Conservation (phyloP, 2,329 filamentous ascomycete genomes). For the Calycina herbarum region DNA sequence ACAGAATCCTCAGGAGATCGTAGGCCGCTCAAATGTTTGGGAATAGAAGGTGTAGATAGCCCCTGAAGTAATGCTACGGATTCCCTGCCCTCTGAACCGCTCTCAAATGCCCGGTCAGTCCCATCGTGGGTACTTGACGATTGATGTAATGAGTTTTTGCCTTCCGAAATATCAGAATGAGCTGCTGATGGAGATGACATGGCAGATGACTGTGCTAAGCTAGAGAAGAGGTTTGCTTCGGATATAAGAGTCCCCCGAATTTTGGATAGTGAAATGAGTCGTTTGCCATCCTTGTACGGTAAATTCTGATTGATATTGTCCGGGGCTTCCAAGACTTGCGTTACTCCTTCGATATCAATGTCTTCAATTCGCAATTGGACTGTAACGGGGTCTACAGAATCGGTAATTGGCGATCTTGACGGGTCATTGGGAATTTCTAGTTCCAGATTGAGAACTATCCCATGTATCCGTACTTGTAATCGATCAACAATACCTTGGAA, state of each 20-base stretch:
- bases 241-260: slow-evolving; percentile 67
- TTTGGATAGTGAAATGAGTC: slow-evolving; percentile 61
- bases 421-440: slow-evolving; percentile 54
- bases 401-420: slow-evolving; percentile 39
- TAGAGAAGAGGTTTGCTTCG: slow-evolving; percentile 65
- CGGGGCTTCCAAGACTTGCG: slow-evolving; percentile 37
- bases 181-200: slow-evolving; percentile 57
- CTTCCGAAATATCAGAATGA: slow-evolving; percentile 44
- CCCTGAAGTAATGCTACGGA: slow-evolving; percentile 24
- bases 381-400: slow-evolving; percentile 55
- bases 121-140: slow-evolving; percentile 41
- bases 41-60: slow-evolving; percentile 23
- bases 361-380: slow-evolving; percentile 65
- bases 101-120: slow-evolving; percentile 22
- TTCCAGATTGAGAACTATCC: slow-evolving; percentile 67
- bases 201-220: slow-evolving; percentile 57
- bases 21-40: slow-evolving; percentile 14
- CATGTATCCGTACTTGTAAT: slow-evolving; percentile 63
- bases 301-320: slow-evolving; percentile 20
- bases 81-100: slow-evolving; percentile 21
- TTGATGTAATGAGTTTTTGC: slow-evolving; percentile 33
- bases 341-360: slow-evolving; percentile 68
- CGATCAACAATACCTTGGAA: slow-evolving; percentile 74
- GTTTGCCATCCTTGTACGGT: slow-evolving; percentile 61
- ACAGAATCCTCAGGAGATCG: slow-evolving; percentile 22